Evolutionary conservation across 306 rosid species (phyloP).

Genomic region (Herpetospermum pedunculosum): DNA sequence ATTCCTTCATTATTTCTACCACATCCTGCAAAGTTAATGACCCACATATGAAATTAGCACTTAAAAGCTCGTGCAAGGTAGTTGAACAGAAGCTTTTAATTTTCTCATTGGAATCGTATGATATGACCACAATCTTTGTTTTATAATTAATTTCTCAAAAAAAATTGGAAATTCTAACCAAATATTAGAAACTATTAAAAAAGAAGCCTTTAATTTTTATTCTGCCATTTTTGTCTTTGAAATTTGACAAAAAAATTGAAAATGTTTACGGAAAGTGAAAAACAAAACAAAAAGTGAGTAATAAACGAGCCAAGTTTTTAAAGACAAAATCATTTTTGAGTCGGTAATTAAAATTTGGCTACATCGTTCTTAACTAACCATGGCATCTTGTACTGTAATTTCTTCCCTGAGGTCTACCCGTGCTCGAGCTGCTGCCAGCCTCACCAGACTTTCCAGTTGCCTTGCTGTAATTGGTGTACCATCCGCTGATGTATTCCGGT

Average conservation of each 20-base stretch:
- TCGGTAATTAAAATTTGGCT: constrained; percentile 1
- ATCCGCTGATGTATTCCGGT: constrained; percentile 69
- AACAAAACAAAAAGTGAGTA: background rate
- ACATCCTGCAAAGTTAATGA: constrained; percentile 55
- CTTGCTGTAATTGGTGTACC: constrained; percentile 93
- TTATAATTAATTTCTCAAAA: background rate
- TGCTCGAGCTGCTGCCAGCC: constrained; percentile 94
- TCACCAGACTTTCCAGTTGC: constrained; percentile 90
- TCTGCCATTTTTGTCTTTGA: background rate
- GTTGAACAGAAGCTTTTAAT: background rate
- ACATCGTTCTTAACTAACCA: constrained; percentile 33
- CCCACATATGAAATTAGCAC: constrained; percentile 1
- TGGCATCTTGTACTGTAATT: constrained; percentile 77
- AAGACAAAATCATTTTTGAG: background rate
- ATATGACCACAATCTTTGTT: background rate
- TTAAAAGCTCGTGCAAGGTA: background rate
- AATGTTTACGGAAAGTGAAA: background rate
- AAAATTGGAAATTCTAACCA: background rate
- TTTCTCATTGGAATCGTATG: background rate
- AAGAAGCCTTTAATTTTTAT: background rate
- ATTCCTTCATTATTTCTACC: constrained; percentile 95
- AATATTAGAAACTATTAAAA: background rate
- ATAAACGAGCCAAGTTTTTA: background rate
- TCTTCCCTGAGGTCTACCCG: constrained; percentile 81
- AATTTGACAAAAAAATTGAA: background rate